Base-by-base conservation (phyloP, 2,329 filamentous ascomycete genomes). In the Xylaria digitata region DNA sequence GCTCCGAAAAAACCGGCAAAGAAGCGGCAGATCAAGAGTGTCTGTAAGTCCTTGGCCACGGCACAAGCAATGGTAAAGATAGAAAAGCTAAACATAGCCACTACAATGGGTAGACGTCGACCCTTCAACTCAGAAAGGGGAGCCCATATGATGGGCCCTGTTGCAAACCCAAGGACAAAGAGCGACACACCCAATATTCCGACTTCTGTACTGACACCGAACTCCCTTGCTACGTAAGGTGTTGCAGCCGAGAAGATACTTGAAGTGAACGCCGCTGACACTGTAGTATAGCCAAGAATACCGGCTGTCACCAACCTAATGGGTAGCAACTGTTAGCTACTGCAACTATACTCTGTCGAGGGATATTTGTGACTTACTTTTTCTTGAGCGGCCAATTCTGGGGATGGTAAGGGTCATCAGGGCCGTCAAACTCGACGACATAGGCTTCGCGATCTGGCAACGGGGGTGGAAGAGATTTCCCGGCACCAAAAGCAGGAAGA, bases 371-470 rank as follows among this genome's bases (percentile, higher is more conserved):
- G 79, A 83, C 85, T 75, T 78, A 88, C 88, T 97, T 97, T 82
- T 92, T 94, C 76, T 82, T 87, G 61, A 92, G 75, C 0, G 91
- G 85, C 94, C 94, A 97, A 77, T 97, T 97, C 80, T 95, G 92
- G 0, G 93, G 91, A 78, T 97, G 93, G 67, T 94, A 76, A 2
- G 93, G 93, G 74, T 97, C 94, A 70, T 94, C 85, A 1, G 89
- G 90, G 0, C 93, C 94, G 72, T 94, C 90, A 75, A 97, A 97
- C 78, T 93, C 92, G 49, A 94, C 92, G 0, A 94, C 91, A 75
- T 94, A 95, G 70, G 92, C 88, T 73, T 94, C 92, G 72, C 86
- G 84, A 15, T 89, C 87, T 1, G 91, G 91, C 48, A 94, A 77
- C 0, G 82, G 83, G 3, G 91, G 91, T 2, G 92, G 92, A 73